Conservation (phyloP, 1,139 yeast genomes). For the Magnusiomyces suaveolens region DNA sequence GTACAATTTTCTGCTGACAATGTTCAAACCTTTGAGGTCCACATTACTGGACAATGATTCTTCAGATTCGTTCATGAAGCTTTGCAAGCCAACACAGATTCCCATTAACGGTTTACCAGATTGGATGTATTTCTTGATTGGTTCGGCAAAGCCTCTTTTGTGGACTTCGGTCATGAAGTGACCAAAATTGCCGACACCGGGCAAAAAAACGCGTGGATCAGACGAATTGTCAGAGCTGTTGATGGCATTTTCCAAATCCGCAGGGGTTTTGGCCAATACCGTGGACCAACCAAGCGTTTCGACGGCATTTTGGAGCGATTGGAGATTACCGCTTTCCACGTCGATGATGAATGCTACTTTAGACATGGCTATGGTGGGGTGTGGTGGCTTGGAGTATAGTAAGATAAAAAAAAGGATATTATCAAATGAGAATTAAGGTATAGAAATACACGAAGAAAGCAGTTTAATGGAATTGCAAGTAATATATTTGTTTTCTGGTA, state of each 20-base stretch:
- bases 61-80: slow-evolving; percentile 63
- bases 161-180: slow-evolving; percentile 72
- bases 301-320: slow-evolving; percentile 80
- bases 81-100: slow-evolving; percentile 89
- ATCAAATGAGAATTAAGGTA: neutral
- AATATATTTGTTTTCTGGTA: too few species aligned
- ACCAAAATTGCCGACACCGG: slow-evolving; percentile 96
- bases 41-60: slow-evolving; percentile 45
- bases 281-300: slow-evolving; percentile 62
- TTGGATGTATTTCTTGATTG: slow-evolving; percentile 53
- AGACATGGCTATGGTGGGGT: slow-evolving; percentile 6
- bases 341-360: slow-evolving; percentile 65
- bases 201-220: slow-evolving; percentile 40
- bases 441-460: too few species aligned
- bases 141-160: slow-evolving; percentile 52
- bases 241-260: slow-evolving; percentile 23
- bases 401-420: neutral
- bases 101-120: slow-evolving; percentile 87
- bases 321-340: slow-evolving; percentile 90
- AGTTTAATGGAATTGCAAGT: too few species aligned
- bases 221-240: slow-evolving; percentile 24
- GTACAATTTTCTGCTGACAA: slow-evolving; percentile 45
- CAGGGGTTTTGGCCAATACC: slow-evolving; percentile 27
- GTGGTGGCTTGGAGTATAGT: neutral
- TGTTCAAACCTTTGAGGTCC: slow-evolving; percentile 39